Conservation (phyloP, 1,139 yeast genomes). For the Nadsonia commutata region DNA sequence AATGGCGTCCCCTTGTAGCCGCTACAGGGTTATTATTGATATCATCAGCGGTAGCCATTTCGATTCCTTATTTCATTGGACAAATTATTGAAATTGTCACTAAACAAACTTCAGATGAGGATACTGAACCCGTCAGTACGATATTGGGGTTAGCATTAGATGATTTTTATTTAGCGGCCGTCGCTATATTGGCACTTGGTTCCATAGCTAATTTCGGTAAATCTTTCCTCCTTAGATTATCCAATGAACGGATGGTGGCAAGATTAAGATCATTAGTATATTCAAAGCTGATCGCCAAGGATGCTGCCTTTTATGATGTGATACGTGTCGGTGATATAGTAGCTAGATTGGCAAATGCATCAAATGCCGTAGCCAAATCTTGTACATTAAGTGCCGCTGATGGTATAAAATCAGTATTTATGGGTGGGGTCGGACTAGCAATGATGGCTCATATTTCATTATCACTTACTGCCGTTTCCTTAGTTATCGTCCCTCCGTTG, state of each 20-base stretch:
- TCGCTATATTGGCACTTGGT: constrained; percentile 49
- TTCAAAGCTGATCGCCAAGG: constrained; percentile 66
- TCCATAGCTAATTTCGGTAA: constrained; percentile 72
- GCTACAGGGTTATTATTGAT: constrained; percentile 50
- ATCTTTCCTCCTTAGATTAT: constrained; percentile 51
- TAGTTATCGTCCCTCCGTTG: constrained; percentile 71
- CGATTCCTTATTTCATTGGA: constrained; percentile 70
- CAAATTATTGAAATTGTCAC: constrained; percentile 51
- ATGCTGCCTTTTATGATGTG: constrained; percentile 82
- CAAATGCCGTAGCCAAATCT: constrained; percentile 76
- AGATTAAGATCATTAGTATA: constrained; percentile 65
- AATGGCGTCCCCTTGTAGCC: constrained; percentile 32
- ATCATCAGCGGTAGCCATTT: constrained; percentile 52
- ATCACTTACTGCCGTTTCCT: constrained; percentile 60
- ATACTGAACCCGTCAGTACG: constrained; percentile 17
- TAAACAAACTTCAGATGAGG: constrained; percentile 18
- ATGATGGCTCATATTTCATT: constrained; percentile 87
- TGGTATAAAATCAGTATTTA: constrained; percentile 67
- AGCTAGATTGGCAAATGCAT: constrained; percentile 75
- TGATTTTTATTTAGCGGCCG: constrained; percentile 34
- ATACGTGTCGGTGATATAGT: constrained; percentile 90
- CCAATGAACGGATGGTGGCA: constrained; percentile 80
- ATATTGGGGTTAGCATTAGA: constrained; percentile 35
- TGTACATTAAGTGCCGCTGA: constrained; percentile 84
- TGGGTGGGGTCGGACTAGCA: constrained; percentile 66